Evolutionary conservation across 306 rosid genomes (phyloP), one percentile per base, ranked within the genome.

Genomic region (Castanospermum australe): DNA sequence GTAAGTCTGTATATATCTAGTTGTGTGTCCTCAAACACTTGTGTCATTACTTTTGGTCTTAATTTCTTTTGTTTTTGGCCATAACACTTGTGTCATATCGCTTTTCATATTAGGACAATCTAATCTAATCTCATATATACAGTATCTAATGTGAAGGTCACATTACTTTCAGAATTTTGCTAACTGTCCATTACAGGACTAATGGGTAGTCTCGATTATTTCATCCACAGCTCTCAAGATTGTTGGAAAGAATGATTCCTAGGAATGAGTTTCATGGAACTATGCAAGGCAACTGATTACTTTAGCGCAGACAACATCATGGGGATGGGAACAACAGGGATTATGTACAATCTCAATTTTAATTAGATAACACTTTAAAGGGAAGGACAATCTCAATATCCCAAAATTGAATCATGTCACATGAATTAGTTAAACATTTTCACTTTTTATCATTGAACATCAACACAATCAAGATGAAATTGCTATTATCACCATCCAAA

Each of bases 261-360:
- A 79, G 62, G 62, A 57, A 65, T 81, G 76, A 81, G 73, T 7
- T 84, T 71, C 72, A 2, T 3, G 11, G 88, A 57, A 44, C 70
- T 84, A 36, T 78, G 75, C 28, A 62, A 62, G 35, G 84, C 82
- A 61, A 84, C 90, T 0, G 54, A 78, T 68, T 77, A 56, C 76
- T 87, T 84, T 71, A 39, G 75, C 39, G 5, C 41, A 39, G 71
- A 70, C 44, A 78, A 75, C 54, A 73, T 79, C 14, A 18, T 87
- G 39, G 72, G 83, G 56, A 22, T 71, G 3, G 87, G 89, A 76
- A 83, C n/a, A 14, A 83, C 30, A 2, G 85, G 87, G 78, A 83
- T 79, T 8, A 62, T 67, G n/a, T n/a, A n/a, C n/a, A n/a, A n/a
- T n/a, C n/a, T n/a, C n/a, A n/a, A n/a, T n/a, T n/a, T n/a, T n/a